Evolutionary conservation across 257 asterid genomes (phyloP).

Genomic region (Apocynum venetum): DNA sequence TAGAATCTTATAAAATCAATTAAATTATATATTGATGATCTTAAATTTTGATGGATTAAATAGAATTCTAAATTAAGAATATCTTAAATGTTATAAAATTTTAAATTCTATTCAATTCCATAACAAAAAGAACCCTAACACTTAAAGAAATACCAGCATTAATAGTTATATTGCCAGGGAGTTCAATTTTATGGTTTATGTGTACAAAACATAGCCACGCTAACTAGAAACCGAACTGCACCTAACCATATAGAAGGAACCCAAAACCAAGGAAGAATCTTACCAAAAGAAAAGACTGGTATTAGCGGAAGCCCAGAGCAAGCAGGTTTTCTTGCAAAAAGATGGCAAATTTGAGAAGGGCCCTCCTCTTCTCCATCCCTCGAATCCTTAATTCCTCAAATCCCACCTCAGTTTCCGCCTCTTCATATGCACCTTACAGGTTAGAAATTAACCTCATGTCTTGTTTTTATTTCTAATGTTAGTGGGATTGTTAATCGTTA

Average conservation of each 20-base stretch:
- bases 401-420: slow-evolving; percentile 23
- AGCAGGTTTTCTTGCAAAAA: not conserved
- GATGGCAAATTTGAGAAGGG: slow-evolving; percentile 62
- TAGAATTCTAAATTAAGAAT: no score
- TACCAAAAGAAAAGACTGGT: not conserved
- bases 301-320: not conserved
- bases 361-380: slow-evolving; percentile 41
- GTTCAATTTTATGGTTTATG: not conserved
- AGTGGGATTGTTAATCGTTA: not conserved
- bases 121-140: no score
- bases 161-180: no score
- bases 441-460: not conserved
- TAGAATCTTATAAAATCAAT: no score
- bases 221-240: not conserved
- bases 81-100: no score
- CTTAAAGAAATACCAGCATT: no score
- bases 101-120: no score
- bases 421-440: slow-evolving; percentile 36
- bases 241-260: not conserved
- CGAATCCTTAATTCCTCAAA: slow-evolving; percentile 42
- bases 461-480: not conserved
- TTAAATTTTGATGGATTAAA: no score
- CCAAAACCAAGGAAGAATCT: no score
- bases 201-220: slow-evolving; percentile 5
- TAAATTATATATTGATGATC: no score